phyloP scores from a whole-genome alignment of 495 filamentous ascomycete species.

The Tetracladium setigerum region DNA sequence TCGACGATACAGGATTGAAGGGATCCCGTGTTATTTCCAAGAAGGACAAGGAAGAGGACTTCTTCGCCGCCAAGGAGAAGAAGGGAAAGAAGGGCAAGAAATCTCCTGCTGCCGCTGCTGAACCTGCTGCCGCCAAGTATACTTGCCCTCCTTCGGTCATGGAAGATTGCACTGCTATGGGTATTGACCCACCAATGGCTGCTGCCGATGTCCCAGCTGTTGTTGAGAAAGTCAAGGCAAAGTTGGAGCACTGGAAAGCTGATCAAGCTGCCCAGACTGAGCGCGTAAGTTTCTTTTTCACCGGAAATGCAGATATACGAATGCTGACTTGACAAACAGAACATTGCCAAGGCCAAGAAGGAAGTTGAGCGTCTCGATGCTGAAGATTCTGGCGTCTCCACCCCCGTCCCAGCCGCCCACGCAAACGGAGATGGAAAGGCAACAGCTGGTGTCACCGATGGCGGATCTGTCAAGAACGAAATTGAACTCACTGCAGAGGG shows the following conservation, averaged over 20 bases:
- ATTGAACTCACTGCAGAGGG: slow-evolving; percentile 15
- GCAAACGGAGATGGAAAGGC: slow-evolving; percentile 34
- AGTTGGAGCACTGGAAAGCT: slow-evolving; percentile 87
- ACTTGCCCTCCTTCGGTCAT: slow-evolving; percentile 84
- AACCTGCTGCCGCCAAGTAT: slow-evolving; percentile 53
- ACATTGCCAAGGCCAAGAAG: slow-evolving; percentile 66
- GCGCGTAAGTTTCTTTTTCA: slow-evolving; percentile 52
- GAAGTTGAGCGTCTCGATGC: slow-evolving; percentile 56
- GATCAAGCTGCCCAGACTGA: slow-evolving; percentile 88
- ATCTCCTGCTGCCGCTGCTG: slow-evolving; percentile 29
- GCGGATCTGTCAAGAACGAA: slow-evolving; percentile 16
- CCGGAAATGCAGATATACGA: neutral
- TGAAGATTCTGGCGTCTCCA: slow-evolving; percentile 35
- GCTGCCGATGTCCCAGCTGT: slow-evolving; percentile 69
- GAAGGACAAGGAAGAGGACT: slow-evolving; percentile 78
- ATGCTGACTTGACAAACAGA: slow-evolving; percentile 42
- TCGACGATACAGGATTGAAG: slow-evolving; percentile 70
- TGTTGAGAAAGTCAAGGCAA: slow-evolving; percentile 82
- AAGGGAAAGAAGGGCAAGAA: slow-evolving; percentile 87
- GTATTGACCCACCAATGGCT: slow-evolving; percentile 79
- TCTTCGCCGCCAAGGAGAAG: slow-evolving; percentile 75
- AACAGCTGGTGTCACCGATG: slow-evolving; percentile 27
- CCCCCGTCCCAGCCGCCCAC: slow-evolving; percentile 16
- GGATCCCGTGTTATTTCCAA: slow-evolving; percentile 73
- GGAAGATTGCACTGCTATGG: slow-evolving; percentile 76